Conservation (phyloP, 108 stramenopile species). For the Nitzschia sp. region DNA sequence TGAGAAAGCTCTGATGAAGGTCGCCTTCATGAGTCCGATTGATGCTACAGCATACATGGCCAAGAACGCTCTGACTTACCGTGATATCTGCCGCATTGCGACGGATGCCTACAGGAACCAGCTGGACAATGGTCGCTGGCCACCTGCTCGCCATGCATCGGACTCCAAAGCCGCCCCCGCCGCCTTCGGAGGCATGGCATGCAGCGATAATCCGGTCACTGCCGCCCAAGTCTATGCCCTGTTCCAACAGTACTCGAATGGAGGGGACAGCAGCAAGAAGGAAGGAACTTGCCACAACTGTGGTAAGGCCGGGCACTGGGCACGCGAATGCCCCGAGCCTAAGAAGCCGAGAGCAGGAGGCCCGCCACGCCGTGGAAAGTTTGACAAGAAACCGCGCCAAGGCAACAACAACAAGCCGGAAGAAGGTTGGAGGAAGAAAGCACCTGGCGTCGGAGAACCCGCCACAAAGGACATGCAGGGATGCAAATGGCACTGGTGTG, state of each 20-base stretch:
- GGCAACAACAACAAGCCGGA: not conserved
- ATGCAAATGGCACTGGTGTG: conserved; percentile 16
- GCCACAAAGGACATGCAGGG: not conserved
- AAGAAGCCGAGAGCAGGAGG: too few relatives aligned
- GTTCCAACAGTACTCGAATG: not conserved
- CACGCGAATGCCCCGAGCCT: too few relatives aligned
- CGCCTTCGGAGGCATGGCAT: too few relatives aligned
- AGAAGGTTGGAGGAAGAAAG: not conserved
- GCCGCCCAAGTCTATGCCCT: conserved; percentile 1
- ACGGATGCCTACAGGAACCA: not conserved
- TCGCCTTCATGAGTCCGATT: not conserved
- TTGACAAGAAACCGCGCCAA: not conserved
- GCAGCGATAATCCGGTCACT: too few relatives aligned
- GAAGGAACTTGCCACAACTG: not conserved
- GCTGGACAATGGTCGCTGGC: not conserved
- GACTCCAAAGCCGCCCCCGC: too few relatives aligned
- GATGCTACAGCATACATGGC: not conserved
- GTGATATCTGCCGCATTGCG: not conserved
- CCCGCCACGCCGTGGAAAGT: too few relatives aligned
- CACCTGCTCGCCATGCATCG: too few relatives aligned
- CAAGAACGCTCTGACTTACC: not conserved
- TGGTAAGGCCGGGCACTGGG: not conserved
- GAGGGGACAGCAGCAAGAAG: not conserved
- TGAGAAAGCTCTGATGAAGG: not conserved
- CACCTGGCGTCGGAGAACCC: conserved; percentile 5